A percentile compares a stretch with the other conserved stretches of the same genome.
These are phyloP conservation scores for Podospora conica DNA, from an alignment of 495 filamentous ascomycete genomes.

Conservation along the genomic window DNA sequence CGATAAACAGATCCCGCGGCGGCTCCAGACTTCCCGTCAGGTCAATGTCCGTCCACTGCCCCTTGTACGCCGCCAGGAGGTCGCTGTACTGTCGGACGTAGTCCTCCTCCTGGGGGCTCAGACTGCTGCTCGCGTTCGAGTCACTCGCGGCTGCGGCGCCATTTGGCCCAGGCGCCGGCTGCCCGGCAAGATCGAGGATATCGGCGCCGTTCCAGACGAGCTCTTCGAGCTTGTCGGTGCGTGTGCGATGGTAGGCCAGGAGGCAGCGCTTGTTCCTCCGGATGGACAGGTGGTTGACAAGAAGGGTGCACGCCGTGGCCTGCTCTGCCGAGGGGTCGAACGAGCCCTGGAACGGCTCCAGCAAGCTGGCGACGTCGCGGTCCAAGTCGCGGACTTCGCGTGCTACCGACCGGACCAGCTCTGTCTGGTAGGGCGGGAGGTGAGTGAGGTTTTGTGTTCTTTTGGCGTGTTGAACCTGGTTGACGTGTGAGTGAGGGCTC, in stretches of 20 bases:
- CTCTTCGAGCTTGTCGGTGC: constrained; percentile 87
- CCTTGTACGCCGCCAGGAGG: constrained; percentile 91
- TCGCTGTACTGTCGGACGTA: constrained; percentile 89
- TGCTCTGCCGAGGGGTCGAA: constrained; percentile 85
- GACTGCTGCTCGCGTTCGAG: constrained; percentile 55
- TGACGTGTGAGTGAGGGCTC: constrained; percentile 17
- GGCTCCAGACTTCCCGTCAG: constrained; percentile 92
- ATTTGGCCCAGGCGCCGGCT: constrained; percentile 28
- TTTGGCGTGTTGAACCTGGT: constrained; percentile 95
- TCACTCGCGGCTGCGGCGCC: constrained; percentile 33
- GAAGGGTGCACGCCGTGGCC: constrained; percentile 75
- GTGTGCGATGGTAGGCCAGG: constrained; percentile 85
- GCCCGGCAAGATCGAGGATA: constrained; percentile 49
- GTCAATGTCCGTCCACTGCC: constrained; percentile 98
- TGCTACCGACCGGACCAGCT: constrained; percentile 79
- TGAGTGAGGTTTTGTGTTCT: constrained; percentile 81
- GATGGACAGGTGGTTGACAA: constrained; percentile 93
- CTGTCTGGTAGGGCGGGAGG: constrained; percentile 89
- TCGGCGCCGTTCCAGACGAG: constrained; percentile 89
- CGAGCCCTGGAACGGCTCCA: constrained; percentile 72
- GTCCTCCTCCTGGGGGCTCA: constrained; percentile 97
- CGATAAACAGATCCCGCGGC: constrained; percentile 92
- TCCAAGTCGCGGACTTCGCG: constrained; percentile 93
- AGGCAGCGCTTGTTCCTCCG: constrained; percentile 94
- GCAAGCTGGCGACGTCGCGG: constrained; percentile 73